These are phyloP conservation scores for Polyplosphaeria fusca DNA, from an alignment of 495 filamentous ascomycete genomes.

Conservation along the genomic window DNA sequence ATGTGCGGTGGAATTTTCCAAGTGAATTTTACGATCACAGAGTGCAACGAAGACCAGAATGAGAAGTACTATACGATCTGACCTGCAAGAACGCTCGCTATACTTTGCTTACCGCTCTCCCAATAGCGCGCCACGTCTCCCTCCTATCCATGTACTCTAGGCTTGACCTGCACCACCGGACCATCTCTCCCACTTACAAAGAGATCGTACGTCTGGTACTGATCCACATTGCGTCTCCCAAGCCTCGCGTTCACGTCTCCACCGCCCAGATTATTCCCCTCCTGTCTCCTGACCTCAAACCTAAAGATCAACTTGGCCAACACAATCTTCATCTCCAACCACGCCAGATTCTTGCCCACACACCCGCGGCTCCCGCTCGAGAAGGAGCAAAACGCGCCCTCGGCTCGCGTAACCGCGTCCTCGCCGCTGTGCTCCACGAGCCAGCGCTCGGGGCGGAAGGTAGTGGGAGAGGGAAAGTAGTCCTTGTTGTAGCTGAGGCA, in stretches of 20 bases:
- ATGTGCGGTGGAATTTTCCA: no score
- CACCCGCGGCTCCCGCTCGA: background rate
- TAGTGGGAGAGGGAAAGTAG: background rate
- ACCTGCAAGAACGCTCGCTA: no score
- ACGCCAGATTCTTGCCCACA: slow-evolving; percentile 3
- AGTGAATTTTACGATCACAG: no score
- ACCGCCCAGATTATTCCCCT: background rate
- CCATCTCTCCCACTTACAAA: background rate
- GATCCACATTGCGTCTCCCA: background rate
- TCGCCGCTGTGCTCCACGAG: background rate
- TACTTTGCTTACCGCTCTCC: no score
- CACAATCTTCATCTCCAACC: slow-evolving; percentile 1
- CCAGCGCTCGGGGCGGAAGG: slow-evolving; percentile 5
- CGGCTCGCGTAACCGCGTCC: background rate
- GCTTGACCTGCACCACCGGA: background rate
- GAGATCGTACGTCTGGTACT: slow-evolving; percentile 3
- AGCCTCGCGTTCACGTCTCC: background rate
- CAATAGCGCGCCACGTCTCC: no score
- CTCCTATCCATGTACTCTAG: background rate
- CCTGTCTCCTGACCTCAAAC: background rate
- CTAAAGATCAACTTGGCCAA: background rate
- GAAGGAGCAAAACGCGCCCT: slow-evolving; percentile 1
- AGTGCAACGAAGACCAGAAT: no score
- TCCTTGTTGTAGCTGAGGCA: slow-evolving; percentile 6
- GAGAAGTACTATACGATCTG: no score